Evolutionary conservation across 352 stramenopile species (phyloP).

Genomic region (Globisporangium polare): DNA sequence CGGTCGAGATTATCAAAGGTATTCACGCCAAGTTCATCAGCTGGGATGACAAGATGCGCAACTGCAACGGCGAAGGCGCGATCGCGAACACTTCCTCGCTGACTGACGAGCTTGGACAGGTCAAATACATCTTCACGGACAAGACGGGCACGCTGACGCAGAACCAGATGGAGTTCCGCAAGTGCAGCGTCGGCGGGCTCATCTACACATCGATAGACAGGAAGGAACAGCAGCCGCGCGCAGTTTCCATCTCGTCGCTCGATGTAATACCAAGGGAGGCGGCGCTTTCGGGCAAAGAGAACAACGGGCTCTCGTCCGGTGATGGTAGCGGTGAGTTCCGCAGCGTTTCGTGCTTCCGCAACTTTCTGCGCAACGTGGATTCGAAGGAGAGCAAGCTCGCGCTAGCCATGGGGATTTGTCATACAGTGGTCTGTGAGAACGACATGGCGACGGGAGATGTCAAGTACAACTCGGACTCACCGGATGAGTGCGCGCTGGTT

Average conservation of each 20-base stretch:
- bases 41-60: slow-evolving; percentile 70
- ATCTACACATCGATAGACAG: slow-evolving; percentile 62
- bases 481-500: slow-evolving; percentile 92
- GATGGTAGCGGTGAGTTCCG: not conserved
- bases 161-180: slow-evolving; percentile 96
- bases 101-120: slow-evolving; percentile 91
- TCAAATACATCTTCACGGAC: slow-evolving; percentile 92
- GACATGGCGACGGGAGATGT: slow-evolving; percentile 36
- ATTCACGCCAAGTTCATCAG: slow-evolving; percentile 76
- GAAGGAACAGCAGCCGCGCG: slow-evolving; percentile 24
- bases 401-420: slow-evolving; percentile 77
- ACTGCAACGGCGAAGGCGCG: slow-evolving; percentile 44
- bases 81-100: slow-evolving; percentile 88
- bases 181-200: slow-evolving; percentile 88
- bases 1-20: slow-evolving; percentile 72
- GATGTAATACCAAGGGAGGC: slow-evolving; percentile 20
- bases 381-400: slow-evolving; percentile 51
- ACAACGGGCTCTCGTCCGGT: slow-evolving; percentile 4
- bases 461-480: slow-evolving; percentile 89
- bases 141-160: slow-evolving; percentile 94
- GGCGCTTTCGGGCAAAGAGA: not conserved
- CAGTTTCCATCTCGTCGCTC: slow-evolving; percentile 34
- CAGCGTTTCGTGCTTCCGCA: slow-evolving; percentile 39
- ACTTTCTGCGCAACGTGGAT: slow-evolving; percentile 44
- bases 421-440: slow-evolving; percentile 83